Base-by-base conservation (phyloP, 164 flowering plant genomes). In the Echeveria elegans region DNA sequence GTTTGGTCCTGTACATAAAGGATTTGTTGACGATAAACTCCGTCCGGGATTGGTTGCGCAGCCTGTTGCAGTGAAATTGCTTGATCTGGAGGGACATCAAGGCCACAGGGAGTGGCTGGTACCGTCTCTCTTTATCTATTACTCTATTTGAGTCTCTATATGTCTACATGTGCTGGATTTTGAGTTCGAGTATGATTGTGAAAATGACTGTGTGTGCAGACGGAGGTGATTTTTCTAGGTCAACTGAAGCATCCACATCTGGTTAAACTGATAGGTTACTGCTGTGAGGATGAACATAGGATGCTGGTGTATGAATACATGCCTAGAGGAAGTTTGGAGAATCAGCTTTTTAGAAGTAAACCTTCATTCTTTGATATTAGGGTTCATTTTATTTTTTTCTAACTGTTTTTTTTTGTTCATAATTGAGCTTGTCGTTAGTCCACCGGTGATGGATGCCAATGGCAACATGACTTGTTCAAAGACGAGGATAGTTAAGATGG, bases 31-130 rank as follows among this genome's bases (percentile, higher is more conserved):
- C 64, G 88, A 87, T 36, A 84, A 77, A 74, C 76, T 85, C 10
- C 59, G 86, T 50, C 86, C 81, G 21, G 89, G 92, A 5, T 68
- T 87, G 62, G 66, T 73, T 68, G 85, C 88, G 40, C 93, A 85
- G 77, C 85, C 88, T 1, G 90, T 87, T 7, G 93, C 93, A 0
- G 89, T 87, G 11, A 87, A 87, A 78, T 75, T 76, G 29, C 56
- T 87, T 72, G 88, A 87, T 52, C 73, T 81, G 73, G 93, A 87
- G 11, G 87, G 92, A 47, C 2, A 66, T 6, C 92, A 87, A 64
- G 92, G 92, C 4, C 92, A 87, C 53, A 72, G 73, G 18, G 93
- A 87, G 71, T 87, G 93, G 93, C 69, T 87, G 93, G 93, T 87
- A 36, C 43, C 80, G 64, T 23, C 15, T 53, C 7, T 8, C 14